These are phyloP conservation scores for Neurospora sublineolata DNA, from an alignment of 495 filamentous ascomycete genomes.

Conservation along the genomic window DNA sequence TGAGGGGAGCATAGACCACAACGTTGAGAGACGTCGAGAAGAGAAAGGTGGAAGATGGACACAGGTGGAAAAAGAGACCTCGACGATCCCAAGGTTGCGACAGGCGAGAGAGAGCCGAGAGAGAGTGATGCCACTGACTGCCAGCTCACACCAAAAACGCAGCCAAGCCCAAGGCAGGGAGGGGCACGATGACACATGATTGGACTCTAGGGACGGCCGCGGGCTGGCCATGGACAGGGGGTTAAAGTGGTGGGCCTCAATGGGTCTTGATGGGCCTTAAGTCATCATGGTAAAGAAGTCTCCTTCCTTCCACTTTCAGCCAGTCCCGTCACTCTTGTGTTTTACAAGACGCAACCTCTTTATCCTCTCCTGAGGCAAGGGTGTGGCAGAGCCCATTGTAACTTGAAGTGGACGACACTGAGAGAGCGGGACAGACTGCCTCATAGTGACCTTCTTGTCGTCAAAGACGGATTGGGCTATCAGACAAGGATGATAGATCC, in stretches of 20 bases:
- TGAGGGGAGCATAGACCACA: not conserved
- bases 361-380: constrained; percentile 6
- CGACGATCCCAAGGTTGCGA: constrained; percentile 6
- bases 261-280: not conserved
- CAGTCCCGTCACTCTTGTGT: not conserved
- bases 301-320: not conserved
- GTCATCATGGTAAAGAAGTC: not conserved
- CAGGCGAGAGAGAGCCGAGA: constrained; percentile 8
- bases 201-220: constrained; percentile 13
- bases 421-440: not conserved
- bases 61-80: constrained; percentile 5
- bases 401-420: constrained; percentile 3
- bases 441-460: constrained; percentile 6
- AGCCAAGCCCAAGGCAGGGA: constrained; percentile 13
- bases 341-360: not conserved
- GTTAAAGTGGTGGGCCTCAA: constrained; percentile 8
- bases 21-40: not conserved
- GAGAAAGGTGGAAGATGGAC: not conserved
- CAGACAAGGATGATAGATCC: not conserved
- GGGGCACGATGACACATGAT: constrained; percentile 12
- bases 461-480: constrained; percentile 10
- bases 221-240: constrained; percentile 20
- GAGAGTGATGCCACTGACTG: constrained; percentile 9
- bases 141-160: constrained; percentile 24
- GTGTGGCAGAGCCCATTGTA: constrained; percentile 11